Evolutionary conservation across 139 green algal species (phyloP), one percentile per base, ranked within the genome.

Genomic region (Coccomyxa sp.): DNA sequence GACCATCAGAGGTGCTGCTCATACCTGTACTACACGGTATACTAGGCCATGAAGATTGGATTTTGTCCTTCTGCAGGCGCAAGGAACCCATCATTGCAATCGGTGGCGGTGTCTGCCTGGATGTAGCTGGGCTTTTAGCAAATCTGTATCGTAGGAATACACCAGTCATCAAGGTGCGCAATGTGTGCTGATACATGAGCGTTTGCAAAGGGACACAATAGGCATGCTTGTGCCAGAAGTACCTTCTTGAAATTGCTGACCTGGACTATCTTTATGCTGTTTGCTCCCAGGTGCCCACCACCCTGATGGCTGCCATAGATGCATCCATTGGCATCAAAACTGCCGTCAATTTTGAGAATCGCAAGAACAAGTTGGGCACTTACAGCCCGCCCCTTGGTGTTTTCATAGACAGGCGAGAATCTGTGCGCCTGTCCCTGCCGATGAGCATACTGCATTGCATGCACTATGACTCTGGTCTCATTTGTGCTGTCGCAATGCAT

Each of bases 291-390:
- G 81, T 89, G n/a, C 89, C 89, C 1, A 92, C 89, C 0, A 92
- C 89, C 31, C 67, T 92, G 32, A 92, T 92, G 89, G 89, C 79
- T 30, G 87, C 89, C 17, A 84, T 92, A 9, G 89, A 92, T 79
- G 89, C 89, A 0, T 87, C 87, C 15, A 87, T 92, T 75, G 89
- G 89, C 77, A 90, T 92, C 80, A 92, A 92, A 78, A 92, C 89
- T 23, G 89, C 87, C 58, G 89, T 92, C 77, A 92, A 92, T 82
- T 92, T 92, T 63, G 32, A 90, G 38, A 67, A 82, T 11, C 86
- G 88, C 67, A 92, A 92, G 85, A 92, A 92, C 79, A 92, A 91
- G 85, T 67, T 92, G 63, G 89, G 89, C 81, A 92, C 89, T 21
- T 92, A 92, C 82, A 87, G 84, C 59, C 81, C 89, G 25, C 89